Conservation (phyloP, 2,329 filamentous ascomycete species). For the Pseudogymnoascus sp. region DNA sequence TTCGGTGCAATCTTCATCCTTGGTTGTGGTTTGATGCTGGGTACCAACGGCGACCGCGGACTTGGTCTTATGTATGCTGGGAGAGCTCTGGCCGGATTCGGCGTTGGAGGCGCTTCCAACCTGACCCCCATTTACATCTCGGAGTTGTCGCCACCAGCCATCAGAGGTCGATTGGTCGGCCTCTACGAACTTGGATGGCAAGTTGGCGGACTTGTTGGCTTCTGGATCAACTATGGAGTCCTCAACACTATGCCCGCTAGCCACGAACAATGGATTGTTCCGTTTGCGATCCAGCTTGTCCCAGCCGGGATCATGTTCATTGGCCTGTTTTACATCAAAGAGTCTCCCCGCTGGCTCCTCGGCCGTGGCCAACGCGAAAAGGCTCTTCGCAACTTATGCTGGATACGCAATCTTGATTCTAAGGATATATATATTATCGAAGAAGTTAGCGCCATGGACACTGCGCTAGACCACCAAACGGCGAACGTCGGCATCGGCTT, state of each 20-base stretch:
- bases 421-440: conserved; percentile 61
- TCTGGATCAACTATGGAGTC: conserved; percentile 59
- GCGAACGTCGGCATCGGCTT: conserved; percentile 59
- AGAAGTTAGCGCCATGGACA: conserved; percentile 62
- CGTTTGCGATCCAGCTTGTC: conserved; percentile 55
- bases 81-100: conserved; percentile 54
- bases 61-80: conserved; percentile 56
- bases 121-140: conserved; percentile 56
- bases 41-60: conserved; percentile 50
- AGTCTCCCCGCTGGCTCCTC: conserved; percentile 64
- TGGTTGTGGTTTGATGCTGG: conserved; percentile 65
- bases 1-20: conserved; percentile 57
- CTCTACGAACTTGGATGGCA: conserved; percentile 61
- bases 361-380: conserved; percentile 50
- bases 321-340: conserved; percentile 50
- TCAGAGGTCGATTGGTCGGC: conserved; percentile 56
- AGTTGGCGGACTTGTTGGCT: conserved; percentile 53
- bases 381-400: conserved; percentile 50
- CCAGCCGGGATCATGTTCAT: conserved; percentile 54
- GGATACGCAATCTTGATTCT: conserved; percentile 50
- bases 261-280: conserved; percentile 53
- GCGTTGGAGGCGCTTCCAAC: conserved; percentile 54
- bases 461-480: conserved; percentile 57
- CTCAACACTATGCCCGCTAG: conserved; percentile 37
- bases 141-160: conserved; percentile 51